phyloP scores from a whole-genome alignment of 345 rosid species.

The Moringa oleifera region DNA sequence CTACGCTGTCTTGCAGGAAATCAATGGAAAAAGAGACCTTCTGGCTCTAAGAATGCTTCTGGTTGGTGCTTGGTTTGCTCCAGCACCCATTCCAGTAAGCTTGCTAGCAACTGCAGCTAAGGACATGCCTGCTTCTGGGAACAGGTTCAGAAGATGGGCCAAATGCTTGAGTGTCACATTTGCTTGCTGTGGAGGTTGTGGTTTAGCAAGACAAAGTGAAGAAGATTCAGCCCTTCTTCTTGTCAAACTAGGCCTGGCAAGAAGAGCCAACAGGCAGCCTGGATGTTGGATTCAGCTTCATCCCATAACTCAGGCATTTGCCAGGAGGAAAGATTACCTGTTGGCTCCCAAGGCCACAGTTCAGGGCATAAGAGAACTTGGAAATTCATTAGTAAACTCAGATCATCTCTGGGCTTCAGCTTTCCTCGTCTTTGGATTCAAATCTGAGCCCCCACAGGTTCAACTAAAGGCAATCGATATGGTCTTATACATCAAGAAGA shows the following conservation, averaged over 20 bases:
- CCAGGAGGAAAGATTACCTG: constrained; percentile 50
- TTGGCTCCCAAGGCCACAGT: constrained; percentile 63
- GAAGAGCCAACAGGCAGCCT: constrained; percentile 45
- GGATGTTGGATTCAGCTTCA: constrained; percentile 85
- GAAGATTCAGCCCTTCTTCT: constrained; percentile 72
- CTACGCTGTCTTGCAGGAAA: constrained; percentile 58
- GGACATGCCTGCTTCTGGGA: constrained; percentile 48
- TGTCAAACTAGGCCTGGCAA: constrained; percentile 69
- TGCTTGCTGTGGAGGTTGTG: constrained; percentile 59
- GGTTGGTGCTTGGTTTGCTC: constrained; percentile 90
- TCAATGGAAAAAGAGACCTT: constrained; percentile 51
- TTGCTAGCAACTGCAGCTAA: constrained; percentile 67
- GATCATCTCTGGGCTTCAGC: constrained; percentile 93
- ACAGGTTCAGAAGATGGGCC: constrained; percentile 54
- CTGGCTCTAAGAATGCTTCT: constrained; percentile 71
- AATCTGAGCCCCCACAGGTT: constrained; percentile 74
- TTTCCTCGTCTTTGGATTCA: constrained; percentile 87
- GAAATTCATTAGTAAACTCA: constrained; percentile 42
- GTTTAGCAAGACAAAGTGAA: constrained; percentile 64
- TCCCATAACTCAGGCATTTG: constrained; percentile 58
- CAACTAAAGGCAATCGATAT: constrained; percentile 68
- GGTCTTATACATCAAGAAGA: constrained; percentile 74
- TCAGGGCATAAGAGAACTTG: constrained; percentile 51
- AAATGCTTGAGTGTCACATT: constrained; percentile 48
- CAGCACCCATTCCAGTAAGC: constrained; percentile 52